Evolutionary conservation across 1,284 basidiomycete genomes (phyloP).

Genomic region (Leucoagaricus sp.): DNA sequence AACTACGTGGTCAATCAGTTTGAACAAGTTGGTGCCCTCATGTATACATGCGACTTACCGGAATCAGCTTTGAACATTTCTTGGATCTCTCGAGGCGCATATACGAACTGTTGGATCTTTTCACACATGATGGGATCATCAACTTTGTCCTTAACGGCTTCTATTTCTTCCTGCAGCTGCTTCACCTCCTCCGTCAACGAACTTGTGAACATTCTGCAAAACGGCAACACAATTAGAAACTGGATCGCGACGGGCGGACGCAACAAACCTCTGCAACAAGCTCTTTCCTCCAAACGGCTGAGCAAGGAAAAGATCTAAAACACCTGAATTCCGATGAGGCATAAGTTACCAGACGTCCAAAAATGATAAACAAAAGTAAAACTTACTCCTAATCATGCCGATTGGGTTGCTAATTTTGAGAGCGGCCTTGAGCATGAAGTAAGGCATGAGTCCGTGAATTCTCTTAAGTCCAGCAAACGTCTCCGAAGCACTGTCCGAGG

Average conservation of each 20-base stretch:
- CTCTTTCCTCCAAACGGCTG: slow-evolving; percentile 95
- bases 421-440: slow-evolving; percentile 93
- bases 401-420: slow-evolving; percentile 95
- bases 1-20: slow-evolving; percentile 36
- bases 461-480: slow-evolving; percentile 88
- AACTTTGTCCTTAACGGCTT: slow-evolving; percentile 84
- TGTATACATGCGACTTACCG: slow-evolving; percentile 39
- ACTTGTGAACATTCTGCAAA: slow-evolving; percentile 87
- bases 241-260: background rate
- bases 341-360: background rate
- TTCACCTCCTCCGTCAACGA: slow-evolving; percentile 89
- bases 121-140: slow-evolving; percentile 87
- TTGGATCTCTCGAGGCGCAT: slow-evolving; percentile 88
- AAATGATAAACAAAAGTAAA: background rate
- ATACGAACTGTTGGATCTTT: slow-evolving; percentile 86
- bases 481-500: slow-evolving; percentile 91
- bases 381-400: slow-evolving; percentile 82
- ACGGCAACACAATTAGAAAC: slow-evolving; percentile 1
- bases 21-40: background rate
- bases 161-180: slow-evolving; percentile 83
- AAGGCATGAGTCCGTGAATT: slow-evolving; percentile 96
- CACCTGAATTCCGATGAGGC: slow-evolving; percentile 39
- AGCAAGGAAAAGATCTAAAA: slow-evolving; percentile 96
- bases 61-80: slow-evolving; percentile 80
- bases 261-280: slow-evolving; percentile 76